Conservation (phyloP, 225 moss, liverwort and hornwort genomes). For the Asterella californica region DNA sequence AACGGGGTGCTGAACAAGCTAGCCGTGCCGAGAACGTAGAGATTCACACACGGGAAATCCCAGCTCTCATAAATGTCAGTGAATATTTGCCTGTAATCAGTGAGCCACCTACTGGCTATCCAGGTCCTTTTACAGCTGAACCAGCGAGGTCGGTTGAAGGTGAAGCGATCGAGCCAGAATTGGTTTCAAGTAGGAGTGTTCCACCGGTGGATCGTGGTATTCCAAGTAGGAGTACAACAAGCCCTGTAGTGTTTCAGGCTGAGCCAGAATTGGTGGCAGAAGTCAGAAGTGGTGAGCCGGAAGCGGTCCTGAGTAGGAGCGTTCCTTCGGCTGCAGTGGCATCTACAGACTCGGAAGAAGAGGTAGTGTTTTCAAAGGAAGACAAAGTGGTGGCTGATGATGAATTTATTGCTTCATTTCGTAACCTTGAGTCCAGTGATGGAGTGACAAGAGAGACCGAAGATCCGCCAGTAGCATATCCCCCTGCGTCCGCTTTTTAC, state of each 20-base stretch:
- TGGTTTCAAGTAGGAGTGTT: neutral
- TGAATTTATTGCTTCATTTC: neutral
- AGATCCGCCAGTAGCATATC: neutral
- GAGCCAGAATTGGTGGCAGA: neutral
- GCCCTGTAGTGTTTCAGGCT: neutral
- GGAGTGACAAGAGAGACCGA: neutral
- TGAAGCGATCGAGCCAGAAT: neutral
- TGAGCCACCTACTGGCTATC: neutral
- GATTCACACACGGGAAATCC: neutral
- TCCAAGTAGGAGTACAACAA: neutral
- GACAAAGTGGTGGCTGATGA: conserved; percentile 3
- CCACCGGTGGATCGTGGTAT: neutral
- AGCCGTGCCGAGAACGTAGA: neutral
- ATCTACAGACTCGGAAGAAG: conserved; percentile 5
- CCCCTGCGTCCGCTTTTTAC: neutral
- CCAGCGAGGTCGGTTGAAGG: conserved; percentile 1
- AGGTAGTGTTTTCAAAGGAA: neutral
- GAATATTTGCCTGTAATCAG: neutral
- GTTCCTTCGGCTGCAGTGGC: conserved; percentile 3
- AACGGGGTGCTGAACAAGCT: neutral
- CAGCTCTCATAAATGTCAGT: neutral
- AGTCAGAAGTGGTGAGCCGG: neutral
- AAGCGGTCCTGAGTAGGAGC: conserved; percentile 9
- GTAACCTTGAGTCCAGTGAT: neutral
- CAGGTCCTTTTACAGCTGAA: neutral